Conservation (phyloP, 129 eudicot species). For the Tagetes erecta region DNA sequence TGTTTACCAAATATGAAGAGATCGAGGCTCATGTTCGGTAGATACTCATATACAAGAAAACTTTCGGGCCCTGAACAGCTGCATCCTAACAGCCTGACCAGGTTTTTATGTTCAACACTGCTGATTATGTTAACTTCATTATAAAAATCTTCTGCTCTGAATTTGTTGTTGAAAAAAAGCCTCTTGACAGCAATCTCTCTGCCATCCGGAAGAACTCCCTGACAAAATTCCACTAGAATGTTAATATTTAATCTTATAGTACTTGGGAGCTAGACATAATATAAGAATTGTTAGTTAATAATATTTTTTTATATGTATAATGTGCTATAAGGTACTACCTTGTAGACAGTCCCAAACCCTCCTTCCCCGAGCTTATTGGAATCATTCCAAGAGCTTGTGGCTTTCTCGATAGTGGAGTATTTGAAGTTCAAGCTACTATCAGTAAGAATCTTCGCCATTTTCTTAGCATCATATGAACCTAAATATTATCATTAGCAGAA, state of each 20-base stretch:
- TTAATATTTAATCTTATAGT: background rate
- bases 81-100: constrained; percentile 77
- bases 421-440: constrained; percentile 80
- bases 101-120: constrained; percentile 71
- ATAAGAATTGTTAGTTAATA: background rate
- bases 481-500: constrained; percentile 9
- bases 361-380: constrained; percentile 90
- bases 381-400: constrained; percentile 63
- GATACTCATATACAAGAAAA: constrained; percentile 74
- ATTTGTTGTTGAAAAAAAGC: constrained; percentile 78
- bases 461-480: constrained; percentile 57
- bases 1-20: constrained; percentile 65
- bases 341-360: constrained; percentile 82
- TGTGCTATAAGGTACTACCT: constrained; percentile 42
- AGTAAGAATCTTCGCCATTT: constrained; percentile 53
- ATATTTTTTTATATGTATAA: background rate
- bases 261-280: background rate
- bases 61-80: constrained; percentile 83
- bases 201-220: constrained; percentile 85
- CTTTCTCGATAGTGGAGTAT: constrained; percentile 72
- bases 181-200: constrained; percentile 95
- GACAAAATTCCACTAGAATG: constrained; percentile 16
- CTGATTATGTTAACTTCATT: constrained; percentile 80
- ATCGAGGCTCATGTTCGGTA: constrained; percentile 78
- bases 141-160: constrained; percentile 86